Base-by-base conservation (phyloP, 768 basidiomycete species). In the Naganishia vaughanmartiniae region DNA sequence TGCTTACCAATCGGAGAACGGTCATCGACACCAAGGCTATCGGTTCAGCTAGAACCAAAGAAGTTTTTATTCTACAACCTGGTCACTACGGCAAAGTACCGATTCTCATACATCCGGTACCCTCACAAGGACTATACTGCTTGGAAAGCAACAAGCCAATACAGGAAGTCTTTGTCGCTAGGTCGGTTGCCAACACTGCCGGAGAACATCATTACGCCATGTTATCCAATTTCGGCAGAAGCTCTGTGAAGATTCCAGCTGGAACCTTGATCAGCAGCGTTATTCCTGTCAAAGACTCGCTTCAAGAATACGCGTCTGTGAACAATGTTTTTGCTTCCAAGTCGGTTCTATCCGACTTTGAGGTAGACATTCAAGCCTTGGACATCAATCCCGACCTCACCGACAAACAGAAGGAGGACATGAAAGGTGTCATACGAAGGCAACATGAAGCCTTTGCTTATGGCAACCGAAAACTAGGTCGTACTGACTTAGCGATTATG, bases 371-470 rank as follows among this genome's bases (percentile, higher is more conserved):
- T 21, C 26, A 66, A 30, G 24, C 21, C 28, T 19, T 69, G 54
- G 67, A 69, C 39, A 58, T 69, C 42, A 69, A 69, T 48, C 54
- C 33, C 36, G 67, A 60, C 31, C 56, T 69, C 11, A 26, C 36
- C 15, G 14, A 19, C n/a, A 15, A 3, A 14, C 53, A 69, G 30
- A 17, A 19, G 24, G 26, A 24, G 24, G 26, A 26, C 34, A 39
- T 69, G 24, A 19, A 33, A 24, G 54, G 31, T 30, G 34, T 69
- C 15, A 19, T 69, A 21, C 28, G 33, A 45, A 24, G 55, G 17
- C 33, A 69, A 28, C 67, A 19, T 19, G 11, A 55, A 34, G 54
- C 67, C 19, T 69, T 69, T 46, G 56, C 67, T 26, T 58, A 58
- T 46, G 67, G 67, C 10, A 21, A 33, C 14, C 31, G 42, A 34